Base-by-base conservation (phyloP, 805 yeast species). In the Myxozyma neglecta region DNA sequence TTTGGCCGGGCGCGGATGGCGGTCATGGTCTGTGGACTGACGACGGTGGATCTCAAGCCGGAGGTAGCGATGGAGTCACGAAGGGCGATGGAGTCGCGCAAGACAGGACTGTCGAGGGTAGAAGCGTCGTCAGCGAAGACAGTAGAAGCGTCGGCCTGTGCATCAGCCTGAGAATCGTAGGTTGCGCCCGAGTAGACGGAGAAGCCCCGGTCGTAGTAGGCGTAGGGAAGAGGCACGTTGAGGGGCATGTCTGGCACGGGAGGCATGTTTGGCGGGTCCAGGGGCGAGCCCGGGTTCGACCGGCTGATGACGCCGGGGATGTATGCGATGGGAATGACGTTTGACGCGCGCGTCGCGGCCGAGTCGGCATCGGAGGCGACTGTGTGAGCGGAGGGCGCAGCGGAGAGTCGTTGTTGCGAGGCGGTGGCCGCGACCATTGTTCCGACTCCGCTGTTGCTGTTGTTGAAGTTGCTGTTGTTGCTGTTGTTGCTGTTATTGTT, bases 1-100 rank as follows among this genome's bases (percentile, higher is more conserved):
- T 81, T 81, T 1, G 96, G 94, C 70, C 81, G 84, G 1, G 89
- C 94, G 62, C 86, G 82, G 59, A 88, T 86, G 1, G 94, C 96
- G 0, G 91, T 88, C 71, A 86, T 87, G 42, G 77, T 76, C 18
- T 77, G 74, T 5, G 79, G 78, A 50, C 75, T 71, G 6, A 75
- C 76, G 16, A 79, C 79, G 8, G 86, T 82, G 5, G 80, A 76
- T 3, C 80, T 70, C 59, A 72, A 77, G 64, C 71, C 72, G 64
- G 75, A 77, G 20, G 78, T 78, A 29, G 74, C 67, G 68, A 78
- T 68, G 58, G 79, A 68, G 53, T 73, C 72, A 58, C 80, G 55
- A n/a, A 60, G 36, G 1, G 69, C 66, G 70, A 78, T 68, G 58
- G 79, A 67, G 48, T 73, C 72, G 61, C 79, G 57, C 39, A 24